Evolutionary conservation across 179 eudicot genomes (phyloP).

Genomic region (Silene noctiflora): DNA sequence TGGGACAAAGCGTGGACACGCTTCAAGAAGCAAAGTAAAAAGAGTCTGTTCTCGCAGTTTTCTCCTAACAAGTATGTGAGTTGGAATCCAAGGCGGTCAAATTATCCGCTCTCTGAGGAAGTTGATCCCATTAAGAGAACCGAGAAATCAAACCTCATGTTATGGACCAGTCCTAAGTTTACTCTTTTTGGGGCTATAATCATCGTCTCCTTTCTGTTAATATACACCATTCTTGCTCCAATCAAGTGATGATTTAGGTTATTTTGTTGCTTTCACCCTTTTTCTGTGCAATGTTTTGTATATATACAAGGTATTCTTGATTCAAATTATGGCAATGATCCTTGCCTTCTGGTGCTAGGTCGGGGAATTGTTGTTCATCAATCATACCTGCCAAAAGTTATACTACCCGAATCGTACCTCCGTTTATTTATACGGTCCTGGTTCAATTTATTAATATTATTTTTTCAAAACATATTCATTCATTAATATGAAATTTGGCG

Average conservation of each 20-base stretch:
- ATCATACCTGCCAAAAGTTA: not conserved
- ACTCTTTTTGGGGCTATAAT: conserved; percentile 70
- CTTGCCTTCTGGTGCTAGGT: not conserved
- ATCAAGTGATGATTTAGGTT: conserved; percentile 34
- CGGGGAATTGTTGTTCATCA: not conserved
- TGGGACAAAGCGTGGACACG: conserved; percentile 98
- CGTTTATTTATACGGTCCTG: too few species aligned
- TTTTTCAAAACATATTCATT: too few species aligned
- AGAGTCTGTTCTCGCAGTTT: conserved; percentile 49
- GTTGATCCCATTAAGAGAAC: conserved; percentile 91
- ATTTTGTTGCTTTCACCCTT: not conserved
- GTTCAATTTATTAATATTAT: too few species aligned
- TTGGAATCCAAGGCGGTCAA: conserved; percentile 86
- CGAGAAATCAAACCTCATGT: conserved; percentile 83
- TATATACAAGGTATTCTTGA: not conserved
- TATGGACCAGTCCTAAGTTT: conserved; percentile 89
- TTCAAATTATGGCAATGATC: not conserved
- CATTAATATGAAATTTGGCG: too few species aligned
- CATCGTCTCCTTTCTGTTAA: conserved; percentile 58
- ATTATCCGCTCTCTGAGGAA: conserved; percentile 87
- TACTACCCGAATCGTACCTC: too few species aligned
- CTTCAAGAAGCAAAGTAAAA: conserved; percentile 74
- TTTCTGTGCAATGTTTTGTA: not conserved
- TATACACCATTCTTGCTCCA: conserved; percentile 76
- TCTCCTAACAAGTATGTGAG: conserved; percentile 77